Conservation (phyloP, 179 eudicot genomes). For the Sideroxylon spinosum region DNA sequence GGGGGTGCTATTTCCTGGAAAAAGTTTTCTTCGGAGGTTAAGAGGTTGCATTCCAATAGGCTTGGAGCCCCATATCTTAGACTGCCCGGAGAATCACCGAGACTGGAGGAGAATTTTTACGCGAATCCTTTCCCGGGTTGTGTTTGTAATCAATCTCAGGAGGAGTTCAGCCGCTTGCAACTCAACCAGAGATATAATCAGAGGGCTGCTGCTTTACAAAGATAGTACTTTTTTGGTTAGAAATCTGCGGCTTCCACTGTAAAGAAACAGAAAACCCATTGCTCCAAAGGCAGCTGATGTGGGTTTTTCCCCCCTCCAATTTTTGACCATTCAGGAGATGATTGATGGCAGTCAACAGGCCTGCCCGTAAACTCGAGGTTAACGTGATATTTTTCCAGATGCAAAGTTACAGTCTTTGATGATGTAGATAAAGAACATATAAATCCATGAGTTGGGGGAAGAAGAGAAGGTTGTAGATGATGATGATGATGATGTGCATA, state of each 20-base stretch:
- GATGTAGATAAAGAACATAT: background rate
- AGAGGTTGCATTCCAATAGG: constrained; percentile 41
- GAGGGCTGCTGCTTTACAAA: constrained; percentile 24
- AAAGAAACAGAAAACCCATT: constrained; percentile 12
- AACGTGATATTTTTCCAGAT: background rate
- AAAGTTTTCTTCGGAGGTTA: constrained; percentile 42
- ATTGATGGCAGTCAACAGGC: background rate
- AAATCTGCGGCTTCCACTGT: constrained; percentile 2
- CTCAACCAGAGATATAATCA: constrained; percentile 20
- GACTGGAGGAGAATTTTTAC: constrained; percentile 62
- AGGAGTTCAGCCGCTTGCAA: constrained; percentile 13
- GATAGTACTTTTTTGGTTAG: constrained; percentile 16
- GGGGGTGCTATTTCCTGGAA: constrained; percentile 50
- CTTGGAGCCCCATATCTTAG: constrained; percentile 58
- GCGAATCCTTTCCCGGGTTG: constrained; percentile 82
- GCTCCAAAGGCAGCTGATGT: background rate
- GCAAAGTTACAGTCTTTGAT: background rate
- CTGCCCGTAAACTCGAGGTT: background rate
- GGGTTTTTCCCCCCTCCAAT: background rate
- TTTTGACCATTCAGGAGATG: background rate
- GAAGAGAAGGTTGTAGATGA: background rate
- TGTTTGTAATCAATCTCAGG: constrained; percentile 34
- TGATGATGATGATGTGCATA: background rate
- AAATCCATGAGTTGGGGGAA: background rate
- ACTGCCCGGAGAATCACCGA: constrained; percentile 39